A percentile compares a stretch with the other conserved stretches of the same genome.
These are phyloP conservation scores for Tricholoma sp. DNA, from an alignment of 768 basidiomycete genomes.

Conservation along the genomic window DNA sequence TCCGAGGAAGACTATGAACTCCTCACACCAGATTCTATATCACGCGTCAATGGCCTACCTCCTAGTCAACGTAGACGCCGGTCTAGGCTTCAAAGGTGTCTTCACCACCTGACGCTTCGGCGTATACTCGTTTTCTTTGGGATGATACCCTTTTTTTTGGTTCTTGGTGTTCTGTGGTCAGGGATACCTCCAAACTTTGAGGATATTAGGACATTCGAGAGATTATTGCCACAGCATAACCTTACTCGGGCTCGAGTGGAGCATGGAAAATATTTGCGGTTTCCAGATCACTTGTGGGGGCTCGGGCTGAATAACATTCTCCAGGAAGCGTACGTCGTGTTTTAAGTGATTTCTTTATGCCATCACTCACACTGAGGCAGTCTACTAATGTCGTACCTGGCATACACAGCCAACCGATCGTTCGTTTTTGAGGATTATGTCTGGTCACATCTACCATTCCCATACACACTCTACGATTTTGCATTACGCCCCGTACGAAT, in stretches of 20 bases:
- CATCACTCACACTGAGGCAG: constrained; percentile 18
- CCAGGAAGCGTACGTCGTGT: constrained; percentile 49
- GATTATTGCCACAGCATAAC: constrained; percentile 17
- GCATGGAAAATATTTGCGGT: constrained; percentile 36
- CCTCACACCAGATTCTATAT: constrained; percentile 6
- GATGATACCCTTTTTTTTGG: constrained; percentile 13
- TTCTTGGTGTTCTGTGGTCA: constrained; percentile 16
- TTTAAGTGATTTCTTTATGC: not conserved
- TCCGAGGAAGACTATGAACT: constrained; percentile 20
- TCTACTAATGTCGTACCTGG: constrained; percentile 47
- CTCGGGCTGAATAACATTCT: not conserved
- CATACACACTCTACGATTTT: constrained; percentile 51
- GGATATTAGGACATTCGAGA: constrained; percentile 17
- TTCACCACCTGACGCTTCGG: constrained; percentile 12
- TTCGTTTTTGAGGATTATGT: constrained; percentile 62
- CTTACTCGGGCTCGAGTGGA: constrained; percentile 6
- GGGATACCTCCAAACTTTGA: constrained; percentile 19
- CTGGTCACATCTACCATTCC: constrained; percentile 51
- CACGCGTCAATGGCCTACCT: not conserved
- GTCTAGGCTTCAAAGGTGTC: constrained; percentile 9
- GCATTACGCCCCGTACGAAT: constrained; percentile 45
- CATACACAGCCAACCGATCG: constrained; percentile 43
- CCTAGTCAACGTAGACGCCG: constrained; percentile 8
- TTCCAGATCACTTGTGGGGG: constrained; percentile 49
- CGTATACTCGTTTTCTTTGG: constrained; percentile 12